Evolutionary conservation across 371 early-diverging fungal species (phyloP).

Genomic region (Rhizopus stolonifer): DNA sequence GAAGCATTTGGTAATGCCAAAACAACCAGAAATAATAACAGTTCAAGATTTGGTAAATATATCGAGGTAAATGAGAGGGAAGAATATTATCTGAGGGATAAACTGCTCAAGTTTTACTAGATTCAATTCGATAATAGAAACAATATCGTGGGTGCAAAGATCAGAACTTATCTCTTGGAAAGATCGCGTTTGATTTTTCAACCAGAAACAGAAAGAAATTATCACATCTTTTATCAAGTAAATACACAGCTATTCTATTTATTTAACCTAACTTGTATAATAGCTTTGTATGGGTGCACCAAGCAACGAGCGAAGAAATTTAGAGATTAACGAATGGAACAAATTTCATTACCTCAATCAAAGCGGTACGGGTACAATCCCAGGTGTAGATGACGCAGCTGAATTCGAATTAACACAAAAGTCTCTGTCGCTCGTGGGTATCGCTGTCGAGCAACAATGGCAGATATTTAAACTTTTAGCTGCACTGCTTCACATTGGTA

Average conservation of each 20-base stretch:
- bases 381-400: conserved; percentile 87
- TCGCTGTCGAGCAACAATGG: conserved; percentile 84
- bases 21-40: conserved; percentile 98
- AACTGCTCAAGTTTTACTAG: no score
- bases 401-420: conserved; percentile 89
- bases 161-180: conserved; percentile 97
- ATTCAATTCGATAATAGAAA: conserved; percentile 78
- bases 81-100: no score
- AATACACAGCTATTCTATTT: not conserved
- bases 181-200: conserved; percentile 96
- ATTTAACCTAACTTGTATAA: not conserved
- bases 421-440: conserved; percentile 84
- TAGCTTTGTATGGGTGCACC: conserved; percentile 88
- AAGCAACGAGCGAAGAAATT: conserved; percentile 74
- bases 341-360: conserved; percentile 87
- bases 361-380: conserved; percentile 78
- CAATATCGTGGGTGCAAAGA: conserved; percentile 92
- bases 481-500: conserved; percentile 90
- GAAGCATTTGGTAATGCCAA: conserved; percentile 99
- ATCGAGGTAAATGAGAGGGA: conserved; percentile 77
- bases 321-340: conserved; percentile 74
- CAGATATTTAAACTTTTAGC: conserved; percentile 88
- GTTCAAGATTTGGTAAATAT: conserved; percentile 98
- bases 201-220: conserved; percentile 93
- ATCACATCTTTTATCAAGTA: conserved; percentile 98